phyloP scores from a whole-genome alignment of 2,329 filamentous ascomycete genomes.

The Teratosphaeria viscida region DNA sequence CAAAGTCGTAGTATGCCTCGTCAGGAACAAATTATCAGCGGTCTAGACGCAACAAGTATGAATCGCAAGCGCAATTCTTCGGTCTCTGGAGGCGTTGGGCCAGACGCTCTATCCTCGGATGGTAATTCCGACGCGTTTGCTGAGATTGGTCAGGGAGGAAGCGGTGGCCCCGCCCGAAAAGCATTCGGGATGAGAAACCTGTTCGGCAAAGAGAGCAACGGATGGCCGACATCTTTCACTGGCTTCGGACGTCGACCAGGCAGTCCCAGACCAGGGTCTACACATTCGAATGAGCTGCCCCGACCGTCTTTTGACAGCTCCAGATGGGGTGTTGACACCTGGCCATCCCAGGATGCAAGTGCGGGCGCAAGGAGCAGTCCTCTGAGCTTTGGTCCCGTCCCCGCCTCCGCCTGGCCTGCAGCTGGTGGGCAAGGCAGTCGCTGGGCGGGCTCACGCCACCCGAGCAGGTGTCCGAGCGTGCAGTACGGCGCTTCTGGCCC shows the following conservation, averaged over 20 bases:
- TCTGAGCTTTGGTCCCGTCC: constrained; percentile 19
- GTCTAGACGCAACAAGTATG: constrained; percentile 17
- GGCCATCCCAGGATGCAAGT: constrained; percentile 18
- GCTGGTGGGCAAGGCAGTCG: constrained; percentile 43
- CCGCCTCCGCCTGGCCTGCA: constrained; percentile 29
- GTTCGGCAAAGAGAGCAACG: constrained; percentile 31
- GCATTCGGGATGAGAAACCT: constrained; percentile 33
- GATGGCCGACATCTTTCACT: constrained; percentile 29
- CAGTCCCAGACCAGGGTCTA: constrained; percentile 48
- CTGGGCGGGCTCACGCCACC: constrained; percentile 49
- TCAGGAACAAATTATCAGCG: constrained; percentile 33
- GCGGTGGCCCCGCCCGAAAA: constrained; percentile 30
- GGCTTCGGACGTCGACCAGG: constrained; percentile 25
- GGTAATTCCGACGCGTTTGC: constrained; percentile 10
- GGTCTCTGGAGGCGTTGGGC: constrained; percentile 37
- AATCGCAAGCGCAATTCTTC: constrained; percentile 42
- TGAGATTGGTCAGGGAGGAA: constrained; percentile 1
- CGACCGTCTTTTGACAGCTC: constrained; percentile 67
- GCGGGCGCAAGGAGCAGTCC: constrained; percentile 30
- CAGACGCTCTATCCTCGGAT: constrained; percentile 25
- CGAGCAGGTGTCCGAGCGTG: constrained; percentile 70
- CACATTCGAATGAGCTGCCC: constrained; percentile 50
- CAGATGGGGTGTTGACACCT: constrained; percentile 32
- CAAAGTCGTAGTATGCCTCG: constrained; percentile 72
- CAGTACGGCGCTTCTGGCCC: constrained; percentile 60